Evolutionary conservation across 192 early-diverging fungal genomes (phyloP), one percentile per base, ranked within the genome.

Genomic region (Backusella mclennaniae): DNA sequence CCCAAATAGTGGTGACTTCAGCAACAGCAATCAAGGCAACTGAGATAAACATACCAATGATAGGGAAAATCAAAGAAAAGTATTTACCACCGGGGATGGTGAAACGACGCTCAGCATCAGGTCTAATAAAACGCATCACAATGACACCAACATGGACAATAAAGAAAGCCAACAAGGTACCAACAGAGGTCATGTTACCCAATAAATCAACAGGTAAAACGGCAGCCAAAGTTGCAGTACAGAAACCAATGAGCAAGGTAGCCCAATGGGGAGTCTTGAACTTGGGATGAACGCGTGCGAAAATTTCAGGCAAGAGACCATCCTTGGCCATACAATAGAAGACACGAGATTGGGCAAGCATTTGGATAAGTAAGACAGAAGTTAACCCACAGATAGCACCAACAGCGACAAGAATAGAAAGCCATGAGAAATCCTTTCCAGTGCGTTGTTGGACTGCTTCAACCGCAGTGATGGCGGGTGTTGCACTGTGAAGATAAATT

Each of bases 321-420:
- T 97, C 96, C 44, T 90, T 80, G 23, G 95, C 91, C 96, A 97
- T 96, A 35, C 92, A 85, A 42, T 91, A 90, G 69, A 96, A 93
- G 41, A 97, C 94, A 73, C 96, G 95, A 4, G 95, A 92, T 82
- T 97, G 96, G 36, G 86, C 93, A 72, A 96, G 86, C 69, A 96
- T 75, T 36, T 89, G 53, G 19, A 91, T 85, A 11, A 96, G 86
- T 21, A 96, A 92, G 0, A 96, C 96, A 3, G 94, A 95, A 0
- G 87, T 89, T 1, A 96, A 87, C 17, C 95, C 96, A 21, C 84
- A 80, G 46, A 97, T 73, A 4, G 93, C 95, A 29, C 94, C 96
- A 8, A 96, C 44, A 21, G 90, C 89, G 17, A 94, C 88, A 69
- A 95, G 72, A 53, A 95, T 86, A 9, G 87, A 85, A 17, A 96